Evolutionary conservation across 1,284 basidiomycete species (phyloP).

Genomic region (Rhodotorula sp.): DNA sequence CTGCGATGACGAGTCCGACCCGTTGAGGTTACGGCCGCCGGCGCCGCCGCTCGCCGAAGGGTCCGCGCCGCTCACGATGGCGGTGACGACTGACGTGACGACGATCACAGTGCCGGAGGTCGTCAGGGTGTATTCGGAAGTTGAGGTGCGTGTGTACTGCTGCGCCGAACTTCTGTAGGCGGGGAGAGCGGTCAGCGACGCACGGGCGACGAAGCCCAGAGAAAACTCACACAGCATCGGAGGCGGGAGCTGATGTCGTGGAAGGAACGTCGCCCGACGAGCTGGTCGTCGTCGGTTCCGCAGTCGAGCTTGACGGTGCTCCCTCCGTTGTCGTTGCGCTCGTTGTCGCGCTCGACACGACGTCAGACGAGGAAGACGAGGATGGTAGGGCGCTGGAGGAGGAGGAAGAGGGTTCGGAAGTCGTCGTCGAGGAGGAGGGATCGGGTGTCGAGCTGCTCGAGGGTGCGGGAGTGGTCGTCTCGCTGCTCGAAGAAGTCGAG

Average conservation of each 20-base stretch:
- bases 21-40: slow-evolving; percentile 30
- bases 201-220: no score
- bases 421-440: not conserved
- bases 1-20: slow-evolving; percentile 8
- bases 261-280: not conserved
- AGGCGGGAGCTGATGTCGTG: slow-evolving; percentile 8
- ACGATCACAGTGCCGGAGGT: slow-evolving; percentile 37
- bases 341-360: not conserved
- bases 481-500: not conserved
- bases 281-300: slow-evolving; percentile 2
- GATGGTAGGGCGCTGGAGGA: not conserved
- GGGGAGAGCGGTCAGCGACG: not conserved
- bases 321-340: not conserved
- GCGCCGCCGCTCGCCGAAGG: not conserved
- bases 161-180: not conserved
- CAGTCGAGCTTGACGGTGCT: not conserved
- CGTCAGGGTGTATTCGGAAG: slow-evolving; percentile 33
- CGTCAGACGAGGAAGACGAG: not conserved
- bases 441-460: not conserved
- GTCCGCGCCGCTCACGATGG: slow-evolving; percentile 30
- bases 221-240: not conserved
- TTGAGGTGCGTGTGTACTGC: slow-evolving; percentile 16
- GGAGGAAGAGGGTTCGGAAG: not conserved
- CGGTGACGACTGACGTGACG: slow-evolving; percentile 39
- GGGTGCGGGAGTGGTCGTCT: not conserved